Conservation (phyloP, 768 basidiomycete species). For the Kwoniella bestiolae region DNA sequence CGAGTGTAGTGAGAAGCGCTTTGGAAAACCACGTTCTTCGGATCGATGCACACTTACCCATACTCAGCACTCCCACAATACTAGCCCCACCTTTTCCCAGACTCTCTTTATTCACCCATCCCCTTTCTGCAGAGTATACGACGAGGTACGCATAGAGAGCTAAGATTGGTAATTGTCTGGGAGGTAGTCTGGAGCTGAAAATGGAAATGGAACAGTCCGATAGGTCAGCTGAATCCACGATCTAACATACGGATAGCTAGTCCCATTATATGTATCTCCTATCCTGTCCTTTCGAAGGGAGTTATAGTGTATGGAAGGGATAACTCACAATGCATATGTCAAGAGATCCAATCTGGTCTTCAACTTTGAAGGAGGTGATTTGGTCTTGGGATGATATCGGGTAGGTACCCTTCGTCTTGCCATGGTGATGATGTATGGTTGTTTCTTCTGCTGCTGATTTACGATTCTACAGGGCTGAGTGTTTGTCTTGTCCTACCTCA, state of each 20-base stretch:
- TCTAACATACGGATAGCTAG: too few species aligned
- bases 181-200: constrained; percentile 46
- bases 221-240: too few species aligned
- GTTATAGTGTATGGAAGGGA: background rate
- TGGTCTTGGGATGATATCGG: constrained; percentile 11
- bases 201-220: background rate
- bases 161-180: constrained; percentile 45
- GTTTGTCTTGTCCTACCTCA: background rate
- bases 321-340: constrained; percentile 50
- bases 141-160: constrained; percentile 42
- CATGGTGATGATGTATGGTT: constrained; percentile 1
- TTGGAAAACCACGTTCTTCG: background rate
- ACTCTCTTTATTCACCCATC: constrained; percentile 29
- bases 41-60: constrained; percentile 38
- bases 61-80: constrained; percentile 49
- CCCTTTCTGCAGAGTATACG: constrained; percentile 28
- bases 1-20: background rate
- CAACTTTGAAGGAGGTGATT: constrained; percentile 10
- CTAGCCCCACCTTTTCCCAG: constrained; percentile 44
- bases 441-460: background rate
- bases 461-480: background rate
- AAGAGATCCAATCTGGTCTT: constrained; percentile 35
- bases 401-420: constrained; percentile 6
- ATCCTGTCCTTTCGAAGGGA: too few species aligned
- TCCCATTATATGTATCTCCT: too few species aligned